Conservation (phyloP, 371 early-diverging fungal species). For the Rhizopus arrhizus region DNA sequence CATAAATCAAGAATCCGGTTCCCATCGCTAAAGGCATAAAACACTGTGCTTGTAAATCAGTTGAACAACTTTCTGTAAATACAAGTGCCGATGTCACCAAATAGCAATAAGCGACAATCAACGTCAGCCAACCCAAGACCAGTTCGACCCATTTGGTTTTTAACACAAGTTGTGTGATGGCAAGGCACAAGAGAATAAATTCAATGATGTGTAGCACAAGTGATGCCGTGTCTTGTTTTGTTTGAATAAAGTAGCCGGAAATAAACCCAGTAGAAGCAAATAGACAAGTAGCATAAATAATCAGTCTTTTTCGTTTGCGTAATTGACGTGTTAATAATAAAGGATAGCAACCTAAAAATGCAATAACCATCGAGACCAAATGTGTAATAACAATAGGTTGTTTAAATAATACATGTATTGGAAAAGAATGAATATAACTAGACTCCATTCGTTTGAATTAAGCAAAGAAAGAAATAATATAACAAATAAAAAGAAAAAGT, state of each 20-base stretch:
- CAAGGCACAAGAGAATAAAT: slow-evolving; percentile 19
- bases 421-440: slow-evolving; percentile 36
- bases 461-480: background rate
- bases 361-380: slow-evolving; percentile 37
- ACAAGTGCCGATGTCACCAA: slow-evolving; percentile 29
- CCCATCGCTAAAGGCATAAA: slow-evolving; percentile 45
- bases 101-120: slow-evolving; percentile 31
- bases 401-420: slow-evolving; percentile 43
- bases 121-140: slow-evolving; percentile 35
- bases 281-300: slow-evolving; percentile 22
- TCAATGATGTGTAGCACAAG: slow-evolving; percentile 8
- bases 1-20: slow-evolving; percentile 44
- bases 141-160: slow-evolving; percentile 33
- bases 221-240: slow-evolving; percentile 15
- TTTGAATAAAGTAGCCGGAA: slow-evolving; percentile 31
- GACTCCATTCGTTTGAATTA: slow-evolving; percentile 28
- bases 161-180: slow-evolving; percentile 12
- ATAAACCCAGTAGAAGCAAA: slow-evolving; percentile 38
- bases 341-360: slow-evolving; percentile 47
- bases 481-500: background rate
- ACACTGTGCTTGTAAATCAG: slow-evolving; percentile 24
- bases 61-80: slow-evolving; percentile 34
- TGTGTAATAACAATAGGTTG: slow-evolving; percentile 48
- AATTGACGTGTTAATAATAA: slow-evolving; percentile 40
- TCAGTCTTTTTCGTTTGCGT: slow-evolving; percentile 33